Base-by-base conservation (phyloP, 164 flowering plant genomes). In the Piper longum region DNA sequence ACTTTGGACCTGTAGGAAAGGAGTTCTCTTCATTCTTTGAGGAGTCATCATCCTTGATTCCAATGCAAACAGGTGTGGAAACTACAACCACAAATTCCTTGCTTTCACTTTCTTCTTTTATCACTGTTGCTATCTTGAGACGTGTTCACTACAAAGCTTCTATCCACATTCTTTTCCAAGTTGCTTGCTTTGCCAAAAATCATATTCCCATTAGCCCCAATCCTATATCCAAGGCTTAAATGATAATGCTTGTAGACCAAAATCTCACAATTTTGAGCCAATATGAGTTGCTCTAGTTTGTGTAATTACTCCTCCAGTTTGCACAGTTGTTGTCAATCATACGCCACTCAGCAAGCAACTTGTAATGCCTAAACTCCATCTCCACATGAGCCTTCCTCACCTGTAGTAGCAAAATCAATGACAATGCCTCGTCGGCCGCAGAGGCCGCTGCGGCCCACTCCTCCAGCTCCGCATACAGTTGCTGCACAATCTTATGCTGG, bases 381-480 rank as follows among this genome's bases (percentile, higher is more conserved):
- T 84, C 86, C 57, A 81, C 66, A 75, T 85, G 96, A 16, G 98
- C 96, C 72, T 93, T 93, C 71, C 90, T 96, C 75, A 88, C 83
- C 73, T 93, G 96, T 78, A 93, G 74, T 78, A 92, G 84, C 81
- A 90, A 69, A 14, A 93, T 93, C 98, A 93, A 88, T 0, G 95
- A 85, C 98, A 93, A 88, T 54, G 97, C 88, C 76, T 93, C 98
- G 66, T 78, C 85, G 16, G 98, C 91, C 36, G 36, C 36, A 26
- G 36, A 26, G 36, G 36, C 2, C 36, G 2, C 36, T 2, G 36
- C 36, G 36, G 36, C 2, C 36, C 36, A 0, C 79, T 88, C 95
- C 9, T 93, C 98, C 68, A 93, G 64, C 56, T 93, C 98, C 2
- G 54, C 13, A 63, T 74, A 78, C 62, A 95, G 72, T 40, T 83